Evolutionary conservation across 169 alveolate species (phyloP).

Genomic region (Cryptosporidium ryanae): DNA sequence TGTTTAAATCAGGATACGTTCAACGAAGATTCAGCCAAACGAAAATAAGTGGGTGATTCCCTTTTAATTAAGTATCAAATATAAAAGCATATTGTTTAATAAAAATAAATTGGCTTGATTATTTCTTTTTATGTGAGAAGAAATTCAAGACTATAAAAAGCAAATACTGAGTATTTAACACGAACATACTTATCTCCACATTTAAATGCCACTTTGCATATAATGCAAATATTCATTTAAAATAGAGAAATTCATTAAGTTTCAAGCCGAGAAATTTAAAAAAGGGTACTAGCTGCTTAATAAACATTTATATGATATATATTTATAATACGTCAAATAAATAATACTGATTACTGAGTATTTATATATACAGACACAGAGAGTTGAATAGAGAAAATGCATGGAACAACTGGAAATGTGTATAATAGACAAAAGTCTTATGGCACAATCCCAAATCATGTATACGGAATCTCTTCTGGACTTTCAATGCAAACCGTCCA

Average conservation of each 20-base stretch:
- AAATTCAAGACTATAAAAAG: neutral
- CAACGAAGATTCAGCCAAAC: too few species aligned
- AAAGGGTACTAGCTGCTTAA: neutral
- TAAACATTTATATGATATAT: neutral
- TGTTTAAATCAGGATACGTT: too few species aligned
- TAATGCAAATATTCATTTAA: neutral
- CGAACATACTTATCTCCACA: too few species aligned
- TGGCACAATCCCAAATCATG: slow-evolving; percentile 28
- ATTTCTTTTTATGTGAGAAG: neutral
- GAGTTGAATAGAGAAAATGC: slow-evolving; percentile 6
- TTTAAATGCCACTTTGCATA: neutral
- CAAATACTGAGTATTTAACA: neutral
- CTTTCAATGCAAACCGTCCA: slow-evolving; percentile 70
- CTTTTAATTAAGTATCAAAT: too few species aligned
- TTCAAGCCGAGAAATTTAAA: neutral
- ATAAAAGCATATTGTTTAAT: neutral
- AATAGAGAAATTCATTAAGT: neutral
- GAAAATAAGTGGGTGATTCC: too few species aligned
- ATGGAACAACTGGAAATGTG: slow-evolving; percentile 16
- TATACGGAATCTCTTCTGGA: slow-evolving; percentile 42
- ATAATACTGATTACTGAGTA: neutral
- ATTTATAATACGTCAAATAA: neutral
- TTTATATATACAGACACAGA: neutral
- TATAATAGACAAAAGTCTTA: slow-evolving; percentile 68
- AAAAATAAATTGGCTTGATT: neutral